These are phyloP conservation scores for Yamadazyma jaroonii DNA, from an alignment of 1,139 yeast genomes.

Conservation along the genomic window DNA sequence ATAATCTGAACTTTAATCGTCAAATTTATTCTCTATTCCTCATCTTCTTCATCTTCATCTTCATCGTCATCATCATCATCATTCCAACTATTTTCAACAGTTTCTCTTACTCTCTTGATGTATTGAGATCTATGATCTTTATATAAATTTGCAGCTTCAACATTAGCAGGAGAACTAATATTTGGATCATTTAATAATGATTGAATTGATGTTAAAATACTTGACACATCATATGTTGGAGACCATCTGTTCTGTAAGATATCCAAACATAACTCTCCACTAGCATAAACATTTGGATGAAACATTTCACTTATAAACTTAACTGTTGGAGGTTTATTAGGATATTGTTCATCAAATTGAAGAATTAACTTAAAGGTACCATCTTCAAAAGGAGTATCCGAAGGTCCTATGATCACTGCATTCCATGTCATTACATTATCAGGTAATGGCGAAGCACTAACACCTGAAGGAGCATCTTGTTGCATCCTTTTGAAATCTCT, in stretches of 20 bases:
- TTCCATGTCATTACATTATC: slow-evolving; percentile 98
- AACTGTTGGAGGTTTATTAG: slow-evolving; percentile 94
- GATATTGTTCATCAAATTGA: slow-evolving; percentile 95
- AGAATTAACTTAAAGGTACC: slow-evolving; percentile 88
- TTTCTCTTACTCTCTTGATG: slow-evolving; percentile 84
- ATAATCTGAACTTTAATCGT: not conserved
- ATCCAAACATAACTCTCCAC: slow-evolving; percentile 94
- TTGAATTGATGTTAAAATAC: slow-evolving; percentile 85
- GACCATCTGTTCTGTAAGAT: slow-evolving; percentile 97
- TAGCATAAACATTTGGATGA: slow-evolving; percentile 95
- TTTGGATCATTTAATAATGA: slow-evolving; percentile 93
- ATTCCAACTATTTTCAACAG: slow-evolving; percentile 88
- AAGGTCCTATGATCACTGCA: slow-evolving; percentile 97
- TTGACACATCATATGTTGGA: slow-evolving; percentile 98
- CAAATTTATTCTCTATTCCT: not conserved
- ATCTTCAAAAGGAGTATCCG: slow-evolving; percentile 97
- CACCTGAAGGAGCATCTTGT: slow-evolving; percentile 97
- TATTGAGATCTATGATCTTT: slow-evolving; percentile 94
- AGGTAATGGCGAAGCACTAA: slow-evolving; percentile 94
- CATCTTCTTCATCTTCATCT: slow-evolving; percentile 61
- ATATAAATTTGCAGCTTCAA: slow-evolving; percentile 94
- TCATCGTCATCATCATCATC: slow-evolving; percentile 62
- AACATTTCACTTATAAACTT: slow-evolving; percentile 92
- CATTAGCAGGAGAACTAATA: slow-evolving; percentile 95
- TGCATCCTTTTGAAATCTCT: slow-evolving; percentile 98